Evolutionary conservation across 2,329 filamentous ascomycete genomes (phyloP).

Genomic region (Cladosporium cucumerinum): DNA sequence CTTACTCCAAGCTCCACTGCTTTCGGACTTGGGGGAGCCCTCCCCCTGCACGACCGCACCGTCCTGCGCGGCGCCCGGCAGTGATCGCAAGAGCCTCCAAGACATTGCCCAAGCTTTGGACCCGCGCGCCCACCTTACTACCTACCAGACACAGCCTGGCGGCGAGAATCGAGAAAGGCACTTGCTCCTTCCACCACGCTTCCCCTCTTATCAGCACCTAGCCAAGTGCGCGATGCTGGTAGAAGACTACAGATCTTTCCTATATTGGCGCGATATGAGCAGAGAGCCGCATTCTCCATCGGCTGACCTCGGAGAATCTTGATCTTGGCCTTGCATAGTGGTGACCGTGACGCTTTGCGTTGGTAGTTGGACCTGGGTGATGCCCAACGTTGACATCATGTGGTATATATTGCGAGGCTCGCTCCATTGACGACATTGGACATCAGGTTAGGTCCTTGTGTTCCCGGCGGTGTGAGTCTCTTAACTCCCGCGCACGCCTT

Average conservation of each 20-base stretch:
- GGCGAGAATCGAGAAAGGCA: not conserved
- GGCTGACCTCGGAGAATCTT: not conserved
- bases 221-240: not conserved
- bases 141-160: constrained; percentile 12
- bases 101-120: constrained; percentile 14
- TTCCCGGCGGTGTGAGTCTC: not conserved
- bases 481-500: not conserved
- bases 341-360: not conserved
- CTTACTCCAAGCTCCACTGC: not conserved
- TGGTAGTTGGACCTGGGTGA: not conserved
- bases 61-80: not conserved
- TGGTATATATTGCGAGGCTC: not conserved
- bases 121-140: constrained; percentile 9
- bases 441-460: not conserved
- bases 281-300: not conserved
- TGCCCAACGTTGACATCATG: not conserved
- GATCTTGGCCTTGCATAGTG: not conserved
- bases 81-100: constrained; percentile 7
- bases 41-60: not conserved
- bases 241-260: constrained; percentile 1
- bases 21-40: not conserved
- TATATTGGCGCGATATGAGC: not conserved
- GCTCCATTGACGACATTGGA: not conserved
- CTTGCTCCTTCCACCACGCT: not conserved
- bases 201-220: constrained; percentile 7